Percentiles rank a stretch among this genome's conserved stretches.
Conservation (phyloP, 2,329 filamentous ascomycete species). For the Aplosporella prunicola region DNA sequence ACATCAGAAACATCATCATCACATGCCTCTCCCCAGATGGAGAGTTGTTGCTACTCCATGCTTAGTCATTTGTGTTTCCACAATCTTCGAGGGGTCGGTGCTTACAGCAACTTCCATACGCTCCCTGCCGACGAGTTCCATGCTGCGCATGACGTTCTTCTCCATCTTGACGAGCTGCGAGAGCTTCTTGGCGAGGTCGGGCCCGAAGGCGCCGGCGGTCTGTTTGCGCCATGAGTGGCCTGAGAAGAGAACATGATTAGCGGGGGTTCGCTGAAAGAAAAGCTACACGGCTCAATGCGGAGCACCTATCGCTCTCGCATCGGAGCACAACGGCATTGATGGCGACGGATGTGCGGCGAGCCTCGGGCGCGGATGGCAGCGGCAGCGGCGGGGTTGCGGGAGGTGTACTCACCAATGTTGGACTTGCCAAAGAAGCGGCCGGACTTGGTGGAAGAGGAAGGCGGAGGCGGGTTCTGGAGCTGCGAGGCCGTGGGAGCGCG, state of each 20-base stretch:
- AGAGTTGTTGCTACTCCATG: constrained; percentile 80
- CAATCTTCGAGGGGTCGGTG: constrained; percentile 15
- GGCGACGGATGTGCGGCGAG: not conserved
- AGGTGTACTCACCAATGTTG: constrained; percentile 64
- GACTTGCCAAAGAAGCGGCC: constrained; percentile 79
- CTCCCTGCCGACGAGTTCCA: constrained; percentile 90
- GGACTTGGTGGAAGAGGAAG: constrained; percentile 81
- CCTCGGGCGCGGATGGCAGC: not conserved
- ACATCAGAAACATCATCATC: constrained; percentile 98
- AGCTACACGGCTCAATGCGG: too few species aligned
- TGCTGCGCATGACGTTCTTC: constrained; percentile 99
- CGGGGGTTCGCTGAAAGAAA: too few species aligned
- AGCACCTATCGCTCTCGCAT: too few species aligned
- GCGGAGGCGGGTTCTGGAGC: constrained; percentile 85
- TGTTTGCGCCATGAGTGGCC: constrained; percentile 65
- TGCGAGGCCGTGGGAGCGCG: constrained; percentile 91
- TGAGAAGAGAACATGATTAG: constrained; percentile 21
- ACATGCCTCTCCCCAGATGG: constrained; percentile 89
- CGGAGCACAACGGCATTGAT: not conserved
- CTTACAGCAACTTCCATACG: constrained; percentile 96
- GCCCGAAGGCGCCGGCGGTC: constrained; percentile 65
- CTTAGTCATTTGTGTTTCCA: constrained; percentile 1
- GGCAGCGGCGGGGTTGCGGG: not conserved
- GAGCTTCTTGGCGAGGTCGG: constrained; percentile 94
- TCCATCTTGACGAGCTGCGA: constrained; percentile 99